Conservation (phyloP, 805 yeast species). For the Metschnikowia kunwiensis region DNA sequence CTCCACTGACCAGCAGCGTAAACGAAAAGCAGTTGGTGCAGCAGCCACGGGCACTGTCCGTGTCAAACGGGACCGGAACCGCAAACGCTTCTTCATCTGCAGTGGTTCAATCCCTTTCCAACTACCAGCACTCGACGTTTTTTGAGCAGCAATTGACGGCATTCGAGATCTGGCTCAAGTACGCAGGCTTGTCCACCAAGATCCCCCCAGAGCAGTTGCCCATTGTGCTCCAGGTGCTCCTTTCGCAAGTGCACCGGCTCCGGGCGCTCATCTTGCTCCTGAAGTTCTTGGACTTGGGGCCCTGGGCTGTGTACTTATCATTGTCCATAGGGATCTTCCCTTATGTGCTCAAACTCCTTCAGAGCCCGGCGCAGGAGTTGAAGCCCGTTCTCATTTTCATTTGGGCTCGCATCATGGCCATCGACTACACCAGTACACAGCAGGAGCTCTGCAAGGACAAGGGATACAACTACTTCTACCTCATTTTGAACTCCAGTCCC, state of each 20-base stretch:
- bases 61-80: conserved; percentile 9
- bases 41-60: not conserved
- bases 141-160: conserved; percentile 96
- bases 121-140: conserved; percentile 86
- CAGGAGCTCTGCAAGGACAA: conserved; percentile 88
- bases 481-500: conserved; percentile 56
- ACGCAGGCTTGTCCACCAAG: conserved; percentile 72
- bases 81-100: conserved; percentile 1
- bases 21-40: not conserved
- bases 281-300: conserved; percentile 87
- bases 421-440: conserved; percentile 85
- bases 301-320: conserved; percentile 95
- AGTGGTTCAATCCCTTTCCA: conserved; percentile 27
- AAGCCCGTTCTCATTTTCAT: conserved; percentile 93
- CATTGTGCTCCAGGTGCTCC: conserved; percentile 83
- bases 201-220: conserved; percentile 95
- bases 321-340: conserved; percentile 95
- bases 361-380: conserved; percentile 92
- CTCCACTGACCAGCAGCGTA: not conserved
- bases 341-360: conserved; percentile 82
- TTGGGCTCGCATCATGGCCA: conserved; percentile 98
- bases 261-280: conserved; percentile 83
- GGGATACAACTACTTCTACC: conserved; percentile 83
- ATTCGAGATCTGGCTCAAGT: conserved; percentile 92
- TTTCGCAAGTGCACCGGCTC: conserved; percentile 91